Evolutionary conservation across 805 yeast species (phyloP).

Genomic region (Lipomyces mesembrius): DNA sequence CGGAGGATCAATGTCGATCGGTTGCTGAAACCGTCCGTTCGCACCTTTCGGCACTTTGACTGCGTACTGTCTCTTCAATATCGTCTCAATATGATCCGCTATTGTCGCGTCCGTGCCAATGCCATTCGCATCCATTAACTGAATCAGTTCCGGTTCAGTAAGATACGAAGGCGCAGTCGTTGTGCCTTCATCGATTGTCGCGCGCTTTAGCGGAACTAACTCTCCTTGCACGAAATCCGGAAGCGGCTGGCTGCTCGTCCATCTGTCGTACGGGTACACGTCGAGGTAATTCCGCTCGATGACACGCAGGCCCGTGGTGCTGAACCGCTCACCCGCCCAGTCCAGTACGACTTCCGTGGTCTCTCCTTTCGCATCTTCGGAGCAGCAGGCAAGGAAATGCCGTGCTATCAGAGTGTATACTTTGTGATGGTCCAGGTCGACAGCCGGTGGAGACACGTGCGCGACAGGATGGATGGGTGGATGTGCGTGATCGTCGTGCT

Average conservation of each 20-base stretch:
- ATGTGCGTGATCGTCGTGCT: constrained; percentile 91
- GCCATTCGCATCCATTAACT: constrained; percentile 94
- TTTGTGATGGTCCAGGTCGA: constrained; percentile 57
- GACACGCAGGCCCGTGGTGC: constrained; percentile 75
- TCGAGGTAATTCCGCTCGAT: constrained; percentile 77
- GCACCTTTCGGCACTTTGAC: constrained; percentile 44
- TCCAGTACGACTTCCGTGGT: constrained; percentile 62
- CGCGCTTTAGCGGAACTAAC: constrained; percentile 56
- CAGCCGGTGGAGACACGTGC: constrained; percentile 37
- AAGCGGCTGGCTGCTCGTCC: constrained; percentile 68
- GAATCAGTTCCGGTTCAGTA: constrained; percentile 91
- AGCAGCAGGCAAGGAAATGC: constrained; percentile 88
- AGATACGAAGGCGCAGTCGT: constrained; percentile 81
- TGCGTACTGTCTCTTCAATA: constrained; percentile 69
- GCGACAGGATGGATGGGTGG: constrained; percentile 94
- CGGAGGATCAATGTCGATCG: constrained; percentile 18
- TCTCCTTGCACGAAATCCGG: constrained; percentile 69
- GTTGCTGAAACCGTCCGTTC: constrained; percentile 22
- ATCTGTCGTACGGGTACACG: constrained; percentile 73
- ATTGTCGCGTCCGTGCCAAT: constrained; percentile 99
- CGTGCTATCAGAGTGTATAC: constrained; percentile 88
- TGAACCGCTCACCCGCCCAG: constrained; percentile 81
- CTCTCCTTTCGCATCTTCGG: constrained; percentile 84
- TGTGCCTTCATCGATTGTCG: constrained; percentile 69
- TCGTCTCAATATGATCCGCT: constrained; percentile 93